These are phyloP conservation scores for Phytophthora pini DNA, from an alignment of 352 stramenopile species.

Conservation along the genomic window DNA sequence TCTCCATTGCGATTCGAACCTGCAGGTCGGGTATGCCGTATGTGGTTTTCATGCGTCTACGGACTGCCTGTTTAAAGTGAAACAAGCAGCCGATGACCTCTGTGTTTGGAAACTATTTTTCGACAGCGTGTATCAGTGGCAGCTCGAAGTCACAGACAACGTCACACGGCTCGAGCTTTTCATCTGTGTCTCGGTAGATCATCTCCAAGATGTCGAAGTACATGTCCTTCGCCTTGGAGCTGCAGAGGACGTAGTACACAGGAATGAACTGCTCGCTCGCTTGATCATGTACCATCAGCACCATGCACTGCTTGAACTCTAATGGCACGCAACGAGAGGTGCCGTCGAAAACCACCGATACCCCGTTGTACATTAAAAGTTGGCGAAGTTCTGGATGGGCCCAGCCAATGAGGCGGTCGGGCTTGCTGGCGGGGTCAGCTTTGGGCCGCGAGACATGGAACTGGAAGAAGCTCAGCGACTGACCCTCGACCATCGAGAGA, in stretches of 20 bases:
- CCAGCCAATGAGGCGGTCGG: neutral
- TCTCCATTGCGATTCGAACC: constrained; percentile 3
- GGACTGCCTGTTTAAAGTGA: constrained; percentile 7
- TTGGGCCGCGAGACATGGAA: constrained; percentile 7
- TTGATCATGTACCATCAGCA: constrained; percentile 12
- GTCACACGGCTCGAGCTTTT: constrained; percentile 1
- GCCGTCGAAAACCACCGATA: constrained; percentile 6
- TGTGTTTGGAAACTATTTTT: neutral
- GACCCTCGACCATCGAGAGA: constrained; percentile 7
- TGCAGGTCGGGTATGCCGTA: neutral
- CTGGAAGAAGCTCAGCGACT: constrained; percentile 3
- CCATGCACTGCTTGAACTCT: constrained; percentile 8
- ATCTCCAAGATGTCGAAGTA: neutral
- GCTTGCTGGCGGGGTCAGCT: neutral
- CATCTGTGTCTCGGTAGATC: too few relatives aligned
- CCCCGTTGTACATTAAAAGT: constrained; percentile 13
- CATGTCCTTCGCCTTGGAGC: constrained; percentile 4
- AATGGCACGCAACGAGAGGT: neutral
- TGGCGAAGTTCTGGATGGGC: neutral
- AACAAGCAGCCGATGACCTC: constrained; percentile 4
- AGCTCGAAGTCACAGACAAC: neutral
- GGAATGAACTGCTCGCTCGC: constrained; percentile 9
- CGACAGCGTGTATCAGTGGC: neutral
- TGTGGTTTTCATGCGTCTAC: neutral
- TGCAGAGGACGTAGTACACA: constrained; percentile 4